A percentile compares a stretch with the other conserved stretches of the same genome.
Conservation (phyloP, 1,284 basidiomycete species). For the Coniferiporia weirii region DNA sequence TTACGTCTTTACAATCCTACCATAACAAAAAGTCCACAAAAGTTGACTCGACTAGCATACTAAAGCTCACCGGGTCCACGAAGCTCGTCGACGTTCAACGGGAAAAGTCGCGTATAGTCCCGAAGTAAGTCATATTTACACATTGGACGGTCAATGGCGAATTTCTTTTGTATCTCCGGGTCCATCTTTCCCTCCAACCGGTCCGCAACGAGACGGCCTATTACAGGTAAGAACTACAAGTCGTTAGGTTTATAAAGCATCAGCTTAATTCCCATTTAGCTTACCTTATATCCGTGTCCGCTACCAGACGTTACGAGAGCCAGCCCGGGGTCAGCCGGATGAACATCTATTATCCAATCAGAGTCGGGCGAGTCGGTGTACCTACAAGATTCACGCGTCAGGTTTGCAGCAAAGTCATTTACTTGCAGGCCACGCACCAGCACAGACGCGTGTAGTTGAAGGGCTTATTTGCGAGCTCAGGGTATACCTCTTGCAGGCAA, state of each 20-base stretch:
- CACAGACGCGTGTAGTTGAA: slow-evolving; percentile 72
- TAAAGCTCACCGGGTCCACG: not conserved
- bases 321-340: slow-evolving; percentile 52
- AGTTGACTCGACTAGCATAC: not conserved
- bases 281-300: slow-evolving; percentile 80
- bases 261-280: slow-evolving; percentile 4
- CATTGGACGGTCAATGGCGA: slow-evolving; percentile 42
- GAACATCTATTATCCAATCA: slow-evolving; percentile 73
- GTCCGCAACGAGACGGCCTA: slow-evolving; percentile 73
- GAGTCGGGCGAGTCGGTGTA: slow-evolving; percentile 75
- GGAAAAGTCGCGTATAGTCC: not conserved
- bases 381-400: slow-evolving; percentile 34
- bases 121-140: slow-evolving; percentile 28
- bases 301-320: slow-evolving; percentile 73
- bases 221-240: slow-evolving; percentile 71
- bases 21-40: not conserved
- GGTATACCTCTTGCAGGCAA: slow-evolving; percentile 57
- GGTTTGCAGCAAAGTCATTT: too few relatives aligned
- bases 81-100: slow-evolving; percentile 3
- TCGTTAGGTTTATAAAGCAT: not conserved
- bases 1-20: not conserved
- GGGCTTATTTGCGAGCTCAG: slow-evolving; percentile 63
- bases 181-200: slow-evolving; percentile 62
- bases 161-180: slow-evolving; percentile 44
- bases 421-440: slow-evolving; percentile 49